Evolutionary conservation across 352 stramenopile genomes (phyloP), one percentile per base, ranked within the genome.

Genomic region (Globisporangium megalacanthum): DNA sequence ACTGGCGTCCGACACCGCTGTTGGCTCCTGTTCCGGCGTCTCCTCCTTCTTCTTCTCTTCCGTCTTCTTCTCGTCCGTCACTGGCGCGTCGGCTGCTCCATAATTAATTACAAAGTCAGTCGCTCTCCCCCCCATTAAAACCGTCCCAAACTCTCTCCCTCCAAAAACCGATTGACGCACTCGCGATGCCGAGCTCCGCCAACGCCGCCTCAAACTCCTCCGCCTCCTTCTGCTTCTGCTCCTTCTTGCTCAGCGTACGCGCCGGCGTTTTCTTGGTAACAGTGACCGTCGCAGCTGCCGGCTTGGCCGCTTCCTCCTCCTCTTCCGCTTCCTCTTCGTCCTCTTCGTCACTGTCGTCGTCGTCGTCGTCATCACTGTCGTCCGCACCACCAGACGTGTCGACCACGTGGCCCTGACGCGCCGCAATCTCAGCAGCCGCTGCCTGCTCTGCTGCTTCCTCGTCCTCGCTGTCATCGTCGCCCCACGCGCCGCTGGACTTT

Each of bases 171-270:
- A 14, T 2, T 29, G 15, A 74, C 60, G 39, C 42, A 78, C 67
- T 57, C n/a, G 68, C 63, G 55, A 91, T 82, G 62, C 81, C 81
- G 22, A 91, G 73, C 39, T 82, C 81, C 2, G 75, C 78, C 22
- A 91, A 58, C 17, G 79, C 81, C 6, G 70, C 70, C 53, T 91
- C 77, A 25, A 88, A 79, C 29, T 89, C 82, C 46, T 96, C 82
- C 39, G 85, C 79, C 67, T 89, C 77, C 55, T 75, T 66, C 64
- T 85, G 65, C 70, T 90, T 89, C 65, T 92, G 81, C 62, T 92
- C 82, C 74, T 88, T 88, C 64, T 92, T 91, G 36, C 75, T 88
- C 17, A 91, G 60, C 22, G 69, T 83, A 25, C 71, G 70, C 6
- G 66, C 58, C 5, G 77, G 56, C 9, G 66, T 50, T 58, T 77